Percentiles rank a stretch among this genome's conserved stretches.
Conservation (phyloP, 768 basidiomycete species). For the Auriculariales sp. region DNA sequence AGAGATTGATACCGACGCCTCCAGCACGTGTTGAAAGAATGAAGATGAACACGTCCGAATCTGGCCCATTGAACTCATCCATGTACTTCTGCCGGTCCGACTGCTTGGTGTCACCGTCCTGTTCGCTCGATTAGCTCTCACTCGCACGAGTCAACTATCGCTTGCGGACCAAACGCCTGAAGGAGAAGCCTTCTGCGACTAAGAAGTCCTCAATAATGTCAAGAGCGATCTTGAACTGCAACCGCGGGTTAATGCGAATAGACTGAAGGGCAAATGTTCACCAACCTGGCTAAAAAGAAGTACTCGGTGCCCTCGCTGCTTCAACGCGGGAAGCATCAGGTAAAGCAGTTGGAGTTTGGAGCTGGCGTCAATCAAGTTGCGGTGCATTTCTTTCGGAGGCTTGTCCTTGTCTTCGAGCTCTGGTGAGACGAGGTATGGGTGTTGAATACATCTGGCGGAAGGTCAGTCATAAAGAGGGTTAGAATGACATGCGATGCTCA, state of each 20-base stretch:
- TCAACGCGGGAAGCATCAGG: slow-evolving; percentile 66
- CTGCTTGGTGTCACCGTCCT: slow-evolving; percentile 87
- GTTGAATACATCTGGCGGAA: slow-evolving; percentile 60
- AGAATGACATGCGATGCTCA: slow-evolving; percentile 20
- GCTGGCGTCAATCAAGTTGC: slow-evolving; percentile 68
- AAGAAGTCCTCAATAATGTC: slow-evolving; percentile 85
- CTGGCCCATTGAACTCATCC: slow-evolving; percentile 84
- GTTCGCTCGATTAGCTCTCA: slow-evolving; percentile 6
- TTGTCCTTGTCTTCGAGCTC: slow-evolving; percentile 65
- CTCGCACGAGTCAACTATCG: slow-evolving; percentile 2
- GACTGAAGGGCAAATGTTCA: slow-evolving; percentile 3
- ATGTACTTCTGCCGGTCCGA: slow-evolving; percentile 82
- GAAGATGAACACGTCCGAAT: slow-evolving; percentile 83
- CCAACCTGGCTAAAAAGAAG: slow-evolving; percentile 82
- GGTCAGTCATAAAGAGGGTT: not conserved
- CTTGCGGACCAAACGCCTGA: slow-evolving; percentile 50
- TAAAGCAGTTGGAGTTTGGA: slow-evolving; percentile 75
- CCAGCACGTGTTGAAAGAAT: slow-evolving; percentile 87
- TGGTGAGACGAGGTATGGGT: slow-evolving; percentile 73
- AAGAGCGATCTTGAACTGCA: slow-evolving; percentile 74
- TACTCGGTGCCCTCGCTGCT: slow-evolving; percentile 74
- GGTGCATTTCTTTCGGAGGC: slow-evolving; percentile 45
- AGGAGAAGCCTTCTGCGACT: slow-evolving; percentile 64
- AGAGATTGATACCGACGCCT: slow-evolving; percentile 77
- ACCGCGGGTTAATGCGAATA: not conserved